These are phyloP conservation scores for Sporisorium sorghi DNA, from an alignment of 1,284 basidiomycete genomes.

Conservation along the genomic window DNA sequence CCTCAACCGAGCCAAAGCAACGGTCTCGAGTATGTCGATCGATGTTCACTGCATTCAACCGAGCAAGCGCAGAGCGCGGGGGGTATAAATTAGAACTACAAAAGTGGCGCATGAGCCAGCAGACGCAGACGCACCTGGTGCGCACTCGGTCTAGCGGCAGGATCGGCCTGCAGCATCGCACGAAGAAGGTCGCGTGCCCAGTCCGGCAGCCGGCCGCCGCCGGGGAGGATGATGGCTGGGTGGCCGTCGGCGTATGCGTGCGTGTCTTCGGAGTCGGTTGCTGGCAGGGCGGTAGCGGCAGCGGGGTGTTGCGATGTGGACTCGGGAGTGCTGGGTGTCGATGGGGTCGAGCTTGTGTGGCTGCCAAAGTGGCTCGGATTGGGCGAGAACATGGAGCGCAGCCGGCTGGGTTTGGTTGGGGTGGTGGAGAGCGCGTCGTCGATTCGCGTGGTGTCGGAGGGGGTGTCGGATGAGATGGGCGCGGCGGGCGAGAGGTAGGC, in stretches of 20 bases:
- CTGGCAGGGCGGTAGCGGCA: neutral
- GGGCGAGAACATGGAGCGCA: conserved; percentile 28
- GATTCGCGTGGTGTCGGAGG: too few relatives aligned
- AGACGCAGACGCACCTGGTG: conserved; percentile 39
- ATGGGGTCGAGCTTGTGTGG: too few relatives aligned
- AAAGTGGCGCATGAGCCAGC: neutral
- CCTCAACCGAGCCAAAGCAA: too few relatives aligned
- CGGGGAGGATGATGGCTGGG: conserved; percentile 64
- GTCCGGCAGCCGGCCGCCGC: conserved; percentile 63
- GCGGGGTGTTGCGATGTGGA: too few relatives aligned
- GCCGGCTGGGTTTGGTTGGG: conserved; percentile 18
- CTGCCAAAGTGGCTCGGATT: neutral
- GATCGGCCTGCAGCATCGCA: conserved; percentile 54
- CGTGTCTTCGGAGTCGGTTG: conserved; percentile 5
- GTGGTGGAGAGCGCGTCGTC: conserved; percentile 5
- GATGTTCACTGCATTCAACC: too few relatives aligned
- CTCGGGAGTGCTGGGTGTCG: too few relatives aligned
- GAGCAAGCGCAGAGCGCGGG: too few relatives aligned
- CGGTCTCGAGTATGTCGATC: too few relatives aligned
- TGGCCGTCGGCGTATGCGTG: conserved; percentile 58
- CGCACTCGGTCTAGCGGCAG: conserved; percentile 53
- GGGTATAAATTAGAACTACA: conserved; percentile 5
- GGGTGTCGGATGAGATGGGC: conserved; percentile 3
- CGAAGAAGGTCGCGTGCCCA: conserved; percentile 57
- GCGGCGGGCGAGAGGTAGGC: conserved; percentile 8